These are phyloP conservation scores for Papiliotrema fonsecae DNA, from an alignment of 1,284 basidiomycete species.

Conservation along the genomic window DNA sequence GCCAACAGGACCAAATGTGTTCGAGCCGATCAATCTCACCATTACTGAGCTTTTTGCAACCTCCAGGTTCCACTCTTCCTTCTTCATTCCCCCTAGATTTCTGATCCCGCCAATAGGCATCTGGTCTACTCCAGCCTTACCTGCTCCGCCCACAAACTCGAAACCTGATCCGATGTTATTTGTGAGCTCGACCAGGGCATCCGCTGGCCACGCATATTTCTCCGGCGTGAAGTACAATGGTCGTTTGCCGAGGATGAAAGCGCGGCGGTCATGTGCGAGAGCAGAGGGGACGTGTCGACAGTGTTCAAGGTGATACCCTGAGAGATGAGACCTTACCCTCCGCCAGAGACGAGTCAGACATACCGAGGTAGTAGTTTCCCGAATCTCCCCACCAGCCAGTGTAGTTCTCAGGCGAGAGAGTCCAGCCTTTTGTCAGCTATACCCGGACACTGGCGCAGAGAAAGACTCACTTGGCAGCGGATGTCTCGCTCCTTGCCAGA, in stretches of 20 bases:
- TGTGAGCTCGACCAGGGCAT: not conserved
- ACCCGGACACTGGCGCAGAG: not conserved
- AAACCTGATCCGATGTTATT: not conserved
- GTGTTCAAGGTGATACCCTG: constrained; percentile 46
- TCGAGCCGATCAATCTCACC: not conserved
- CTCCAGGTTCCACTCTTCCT: constrained; percentile 2
- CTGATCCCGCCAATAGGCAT: constrained; percentile 1
- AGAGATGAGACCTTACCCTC: not conserved
- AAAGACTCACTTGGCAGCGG: constrained; percentile 26
- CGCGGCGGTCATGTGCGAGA: constrained; percentile 34
- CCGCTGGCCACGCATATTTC: constrained; percentile 4
- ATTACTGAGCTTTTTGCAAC: constrained; percentile 2
- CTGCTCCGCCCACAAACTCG: constrained; percentile 4
- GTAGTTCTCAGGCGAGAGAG: constrained; percentile 43
- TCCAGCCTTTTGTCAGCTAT: constrained; percentile 20
- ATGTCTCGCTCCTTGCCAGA: constrained; percentile 27
- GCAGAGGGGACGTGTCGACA: constrained; percentile 6
- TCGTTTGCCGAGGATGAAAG: constrained; percentile 43
- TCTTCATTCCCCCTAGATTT: constrained; percentile 1
- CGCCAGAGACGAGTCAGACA: not conserved
- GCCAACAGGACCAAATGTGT: not conserved
- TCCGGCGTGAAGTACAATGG: constrained; percentile 29
- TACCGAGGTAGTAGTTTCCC: constrained; percentile 28
- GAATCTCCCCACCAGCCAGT: constrained; percentile 4
- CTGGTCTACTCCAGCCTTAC: constrained; percentile 1